Base-by-base conservation (phyloP, 2,329 filamentous ascomycete species). In the Parasarocladium wereldwijsianum region DNA sequence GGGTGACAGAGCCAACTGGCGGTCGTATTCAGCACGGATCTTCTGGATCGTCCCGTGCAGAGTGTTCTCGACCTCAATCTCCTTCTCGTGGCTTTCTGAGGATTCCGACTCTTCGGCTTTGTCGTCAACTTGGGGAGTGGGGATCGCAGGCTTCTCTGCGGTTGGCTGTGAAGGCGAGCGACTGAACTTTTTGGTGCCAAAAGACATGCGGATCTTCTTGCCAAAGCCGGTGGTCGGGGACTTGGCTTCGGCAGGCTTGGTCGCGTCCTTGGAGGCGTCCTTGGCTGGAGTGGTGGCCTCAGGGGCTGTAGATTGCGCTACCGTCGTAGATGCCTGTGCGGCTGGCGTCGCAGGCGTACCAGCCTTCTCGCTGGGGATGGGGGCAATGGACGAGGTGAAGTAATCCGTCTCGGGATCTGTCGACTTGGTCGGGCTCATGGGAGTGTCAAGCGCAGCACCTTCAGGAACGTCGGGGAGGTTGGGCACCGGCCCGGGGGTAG, bases 151-250 rank as follows among this genome's bases (percentile, higher is more conserved):
- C 49, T 90, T 92, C 35, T 80, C 72, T 16, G 68, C 70, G 0
- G 70, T 69, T 5, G 50, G 45, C 25, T 53, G 50, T 4, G 76
- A 76, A 4, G 66, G 60, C 3, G 76, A 76, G 11, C 83, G 70
- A 9, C 74, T 74, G 10, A 87, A 63, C 53, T 93, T 93, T 60
- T 92, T 94, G 44, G 76, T 78, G 40, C 77, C 76, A 44, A 87
- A 85, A 1, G 76, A 74, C 70, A 82, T 78, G 27, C 79, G 74
- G 51, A 93, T 86, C 55, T 87, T 90, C 57, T 86, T 90, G 24
- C 79, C 74, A 48, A 93, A 92, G 5, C 83, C 60, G 32, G 62
- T 58, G 4, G 59, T 58, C 3, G 62, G 57, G 41, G 81, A 80
- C 9, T 61, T 56, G 32, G 63, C 76, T 13, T 60, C 55, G 17